Evolutionary conservation across 371 early-diverging fungal genomes (phyloP).

Genomic region (Basidiobolus meristosporus): DNA sequence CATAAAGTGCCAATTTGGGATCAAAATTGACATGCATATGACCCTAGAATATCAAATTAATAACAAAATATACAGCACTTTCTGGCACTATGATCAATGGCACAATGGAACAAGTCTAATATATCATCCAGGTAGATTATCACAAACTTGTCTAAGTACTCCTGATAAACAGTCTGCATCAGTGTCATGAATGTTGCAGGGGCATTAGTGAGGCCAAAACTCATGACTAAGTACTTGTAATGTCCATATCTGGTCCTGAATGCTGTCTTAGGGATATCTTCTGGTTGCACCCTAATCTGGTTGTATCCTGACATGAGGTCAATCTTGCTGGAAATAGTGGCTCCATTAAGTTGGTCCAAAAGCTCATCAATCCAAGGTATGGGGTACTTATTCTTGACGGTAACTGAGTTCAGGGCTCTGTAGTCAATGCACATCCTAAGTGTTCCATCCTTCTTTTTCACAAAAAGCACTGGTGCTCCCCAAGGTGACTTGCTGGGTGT

Average conservation of each 20-base stretch:
- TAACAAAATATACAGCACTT: no score
- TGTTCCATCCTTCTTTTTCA: constrained; percentile 5
- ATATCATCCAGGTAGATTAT: constrained; percentile 23
- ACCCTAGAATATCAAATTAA: no score
- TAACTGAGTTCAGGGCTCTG: constrained; percentile 12
- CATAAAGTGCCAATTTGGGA: no score
- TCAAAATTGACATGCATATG: no score
- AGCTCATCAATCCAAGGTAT: constrained; percentile 16
- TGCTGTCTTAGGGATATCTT: constrained; percentile 19
- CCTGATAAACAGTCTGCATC: constrained; percentile 10
- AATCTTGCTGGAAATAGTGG: constrained; percentile 9
- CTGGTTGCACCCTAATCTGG: constrained; percentile 9
- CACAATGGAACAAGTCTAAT: no score
- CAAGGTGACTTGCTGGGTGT: constrained; percentile 5
- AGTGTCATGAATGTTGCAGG: constrained; percentile 15
- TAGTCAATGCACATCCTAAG: constrained; percentile 5
- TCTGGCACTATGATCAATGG: no score
- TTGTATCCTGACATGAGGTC: constrained; percentile 16
- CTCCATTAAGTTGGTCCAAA: constrained; percentile 7
- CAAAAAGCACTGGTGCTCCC: constrained; percentile 5
- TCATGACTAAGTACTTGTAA: constrained; percentile 17
- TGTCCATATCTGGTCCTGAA: constrained; percentile 18
- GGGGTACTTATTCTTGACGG: constrained; percentile 12
- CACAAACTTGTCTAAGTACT: constrained; percentile 9
- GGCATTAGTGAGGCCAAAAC: constrained; percentile 14